Conservation (phyloP, 2,329 filamentous ascomycete genomes). For the Fusarium sp. region DNA sequence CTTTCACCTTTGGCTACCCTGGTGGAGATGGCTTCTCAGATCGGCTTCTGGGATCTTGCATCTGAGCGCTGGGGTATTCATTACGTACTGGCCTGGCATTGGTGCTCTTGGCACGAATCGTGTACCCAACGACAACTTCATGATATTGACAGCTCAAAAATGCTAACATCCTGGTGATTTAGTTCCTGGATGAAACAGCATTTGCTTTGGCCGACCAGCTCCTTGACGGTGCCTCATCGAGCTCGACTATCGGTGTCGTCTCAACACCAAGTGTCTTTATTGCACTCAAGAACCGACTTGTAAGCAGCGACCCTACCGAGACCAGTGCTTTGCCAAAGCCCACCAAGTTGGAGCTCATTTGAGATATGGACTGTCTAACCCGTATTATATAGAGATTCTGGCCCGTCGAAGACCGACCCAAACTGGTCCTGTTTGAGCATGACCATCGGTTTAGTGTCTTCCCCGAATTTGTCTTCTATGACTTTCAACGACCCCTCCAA, state of each 20-base stretch:
- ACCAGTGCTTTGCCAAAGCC: not conserved
- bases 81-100: conserved; percentile 40
- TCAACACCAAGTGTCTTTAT: conserved; percentile 83
- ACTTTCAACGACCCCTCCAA: conserved; percentile 75
- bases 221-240: conserved; percentile 67
- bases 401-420: conserved; percentile 56
- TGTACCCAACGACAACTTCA: conserved; percentile 30
- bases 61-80: conserved; percentile 25
- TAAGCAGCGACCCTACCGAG: not conserved
- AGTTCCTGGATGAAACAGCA: conserved; percentile 81
- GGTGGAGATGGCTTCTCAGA: conserved; percentile 40
- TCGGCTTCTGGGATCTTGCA: conserved; percentile 26
- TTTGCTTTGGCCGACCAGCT: conserved; percentile 71
- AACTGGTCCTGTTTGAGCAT: conserved; percentile 76
- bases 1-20: conserved; percentile 1
- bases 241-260: conserved; percentile 73
- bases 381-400: conserved; percentile 31
- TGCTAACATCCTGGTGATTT: conserved; percentile 19
- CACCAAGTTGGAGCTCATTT: not conserved
- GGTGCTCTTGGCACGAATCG: conserved; percentile 16
- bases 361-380: conserved; percentile 18
- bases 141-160: conserved; percentile 23
- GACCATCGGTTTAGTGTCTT: conserved; percentile 80
- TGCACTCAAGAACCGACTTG: conserved; percentile 76
- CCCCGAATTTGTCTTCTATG: conserved; percentile 78